Conservation (phyloP, 176 grass and related monocot genomes). For the Avena eriantha region DNA sequence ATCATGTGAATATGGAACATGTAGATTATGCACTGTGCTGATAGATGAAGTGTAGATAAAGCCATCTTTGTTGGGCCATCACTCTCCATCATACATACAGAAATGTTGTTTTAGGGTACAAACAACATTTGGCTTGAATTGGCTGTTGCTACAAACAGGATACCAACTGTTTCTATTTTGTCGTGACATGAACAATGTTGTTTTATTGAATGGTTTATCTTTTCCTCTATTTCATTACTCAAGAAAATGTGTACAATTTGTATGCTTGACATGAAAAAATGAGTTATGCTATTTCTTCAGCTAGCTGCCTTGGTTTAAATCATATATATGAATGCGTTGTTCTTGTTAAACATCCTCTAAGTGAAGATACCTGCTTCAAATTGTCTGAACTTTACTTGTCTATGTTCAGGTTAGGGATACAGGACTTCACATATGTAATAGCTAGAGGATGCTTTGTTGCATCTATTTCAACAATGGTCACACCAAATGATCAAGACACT, state of each 20-base stretch:
- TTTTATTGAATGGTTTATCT: background rate
- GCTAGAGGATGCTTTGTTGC: background rate
- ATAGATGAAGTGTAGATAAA: background rate
- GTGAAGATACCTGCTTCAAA: background rate
- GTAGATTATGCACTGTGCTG: background rate
- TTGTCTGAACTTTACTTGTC: conserved; percentile 23
- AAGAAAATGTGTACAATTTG: background rate
- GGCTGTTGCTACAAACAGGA: conserved; percentile 5
- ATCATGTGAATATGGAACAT: background rate
- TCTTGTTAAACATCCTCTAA: conserved; percentile 6
- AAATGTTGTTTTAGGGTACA: too few relatives aligned
- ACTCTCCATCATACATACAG: background rate
- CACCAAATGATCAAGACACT: background rate
- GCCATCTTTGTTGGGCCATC: conserved; percentile 16
- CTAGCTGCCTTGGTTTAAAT: conserved; percentile 8
- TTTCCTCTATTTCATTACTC: background rate
- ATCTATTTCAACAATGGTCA: background rate
- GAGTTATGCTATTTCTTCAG: background rate
- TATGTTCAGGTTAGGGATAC: conserved; percentile 85
- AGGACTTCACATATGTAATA: too few relatives aligned
- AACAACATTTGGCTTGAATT: conserved; percentile 10
- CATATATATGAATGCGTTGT: background rate
- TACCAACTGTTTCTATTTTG: background rate
- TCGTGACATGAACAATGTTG: background rate
- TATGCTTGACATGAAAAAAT: conserved; percentile 16